Conservation (phyloP, 192 early-diverging fungal species). For the Coemansia sp. region DNA sequence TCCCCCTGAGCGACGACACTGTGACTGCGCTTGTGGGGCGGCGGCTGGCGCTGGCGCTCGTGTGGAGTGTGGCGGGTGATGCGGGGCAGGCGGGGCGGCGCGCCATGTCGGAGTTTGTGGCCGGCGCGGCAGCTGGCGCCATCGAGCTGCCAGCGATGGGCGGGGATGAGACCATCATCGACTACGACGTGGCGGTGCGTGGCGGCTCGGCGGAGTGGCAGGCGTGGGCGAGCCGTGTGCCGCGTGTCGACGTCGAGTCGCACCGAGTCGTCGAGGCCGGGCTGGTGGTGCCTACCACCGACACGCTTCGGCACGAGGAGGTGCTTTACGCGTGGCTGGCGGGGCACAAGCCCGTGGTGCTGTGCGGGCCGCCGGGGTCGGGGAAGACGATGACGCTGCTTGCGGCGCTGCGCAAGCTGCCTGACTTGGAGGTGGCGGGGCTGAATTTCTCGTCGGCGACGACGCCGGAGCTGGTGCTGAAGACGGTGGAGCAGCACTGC, state of each 20-base stretch:
- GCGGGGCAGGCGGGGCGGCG: slow-evolving; percentile 69
- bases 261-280: slow-evolving; percentile 88
- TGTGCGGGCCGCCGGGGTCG: slow-evolving; percentile 99
- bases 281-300: slow-evolving; percentile 96
- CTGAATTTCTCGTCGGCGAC: slow-evolving; percentile 99
- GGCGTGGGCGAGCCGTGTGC: slow-evolving; percentile 88
- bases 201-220: slow-evolving; percentile 75
- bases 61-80: slow-evolving; percentile 98
- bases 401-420: slow-evolving; percentile 88
- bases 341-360: slow-evolving; percentile 90
- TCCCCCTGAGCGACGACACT: slow-evolving; percentile 81
- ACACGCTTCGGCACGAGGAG: slow-evolving; percentile 97
- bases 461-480: slow-evolving; percentile 90
- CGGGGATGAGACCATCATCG: slow-evolving; percentile 65
- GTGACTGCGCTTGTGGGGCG: slow-evolving; percentile 80
- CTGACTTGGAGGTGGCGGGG: slow-evolving; percentile 95
- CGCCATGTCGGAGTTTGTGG: slow-evolving; percentile 80
- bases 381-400: slow-evolving; percentile 99
- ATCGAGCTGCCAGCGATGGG: slow-evolving; percentile 53
- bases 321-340: slow-evolving; percentile 94
- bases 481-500: slow-evolving; percentile 97
- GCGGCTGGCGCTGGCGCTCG: slow-evolving; percentile 76
- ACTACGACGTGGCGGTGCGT: slow-evolving; percentile 83
- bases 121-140: slow-evolving; percentile 58
- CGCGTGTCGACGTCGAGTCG: slow-evolving; percentile 92